Percentiles rank a stretch among this genome's conserved stretches.
Conservation (phyloP, 2,329 filamentous ascomycete species). For the Epichloe sylvatica region DNA sequence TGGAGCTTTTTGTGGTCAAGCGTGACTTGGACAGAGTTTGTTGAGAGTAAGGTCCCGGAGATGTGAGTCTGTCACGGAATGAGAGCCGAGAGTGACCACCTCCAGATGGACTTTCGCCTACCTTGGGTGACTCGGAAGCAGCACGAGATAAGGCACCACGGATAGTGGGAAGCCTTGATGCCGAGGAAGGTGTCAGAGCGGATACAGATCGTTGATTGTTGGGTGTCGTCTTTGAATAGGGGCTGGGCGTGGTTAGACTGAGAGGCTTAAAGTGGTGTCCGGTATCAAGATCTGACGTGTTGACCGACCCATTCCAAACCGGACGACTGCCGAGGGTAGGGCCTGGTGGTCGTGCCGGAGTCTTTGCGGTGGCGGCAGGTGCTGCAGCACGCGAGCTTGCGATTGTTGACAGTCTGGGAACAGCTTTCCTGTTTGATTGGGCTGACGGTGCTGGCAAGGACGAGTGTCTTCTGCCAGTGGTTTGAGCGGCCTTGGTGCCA, state of each 20-base stretch:
- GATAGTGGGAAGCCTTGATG: slow-evolving; percentile 34
- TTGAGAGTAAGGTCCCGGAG: slow-evolving; percentile 34
- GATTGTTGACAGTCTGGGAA: slow-evolving; percentile 32
- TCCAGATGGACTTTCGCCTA: slow-evolving; percentile 32
- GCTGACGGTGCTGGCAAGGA: slow-evolving; percentile 33
- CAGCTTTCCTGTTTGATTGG: slow-evolving; percentile 27
- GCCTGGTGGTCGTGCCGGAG: slow-evolving; percentile 31
- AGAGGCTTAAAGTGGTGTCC: slow-evolving; percentile 55
- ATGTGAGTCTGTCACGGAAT: slow-evolving; percentile 39
- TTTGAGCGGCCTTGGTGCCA: slow-evolving; percentile 30
- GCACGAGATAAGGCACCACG: slow-evolving; percentile 34
- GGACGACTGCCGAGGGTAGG: slow-evolving; percentile 44
- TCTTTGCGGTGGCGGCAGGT: slow-evolving; percentile 22
- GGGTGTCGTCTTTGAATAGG: slow-evolving; percentile 34
- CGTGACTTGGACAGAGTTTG: slow-evolving; percentile 31
- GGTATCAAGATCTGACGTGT: slow-evolving; percentile 47
- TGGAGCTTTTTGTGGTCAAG: slow-evolving; percentile 29
- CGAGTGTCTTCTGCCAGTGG: slow-evolving; percentile 31
- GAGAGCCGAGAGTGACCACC: slow-evolving; percentile 31
- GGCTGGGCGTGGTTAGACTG: slow-evolving; percentile 44
- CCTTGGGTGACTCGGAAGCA: slow-evolving; percentile 33
- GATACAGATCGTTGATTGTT: slow-evolving; percentile 28
- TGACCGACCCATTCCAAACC: slow-evolving; percentile 58
- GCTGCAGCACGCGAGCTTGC: slow-evolving; percentile 38
- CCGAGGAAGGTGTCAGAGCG: slow-evolving; percentile 27